Evolutionary conservation across 2,329 filamentous ascomycete species (phyloP).

Genomic region (Sarocladiaceae sp.): DNA sequence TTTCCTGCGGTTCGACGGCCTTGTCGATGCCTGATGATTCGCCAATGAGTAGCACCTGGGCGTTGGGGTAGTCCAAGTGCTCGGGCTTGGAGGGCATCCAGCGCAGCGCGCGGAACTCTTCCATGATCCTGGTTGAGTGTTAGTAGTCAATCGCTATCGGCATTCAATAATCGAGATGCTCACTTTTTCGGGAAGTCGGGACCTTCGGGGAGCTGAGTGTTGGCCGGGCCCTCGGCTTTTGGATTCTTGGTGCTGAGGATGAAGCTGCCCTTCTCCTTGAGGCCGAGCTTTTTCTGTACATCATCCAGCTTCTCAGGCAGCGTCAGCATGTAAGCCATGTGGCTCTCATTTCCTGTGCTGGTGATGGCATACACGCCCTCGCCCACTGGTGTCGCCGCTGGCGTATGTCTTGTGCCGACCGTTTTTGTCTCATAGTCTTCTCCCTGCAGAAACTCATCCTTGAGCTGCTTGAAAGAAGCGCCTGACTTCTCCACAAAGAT

Average conservation of each 20-base stretch:
- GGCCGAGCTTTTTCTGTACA: constrained; percentile 68
- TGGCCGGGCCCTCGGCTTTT: constrained; percentile 56
- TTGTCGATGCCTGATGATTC: constrained; percentile 52
- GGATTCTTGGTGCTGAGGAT: constrained; percentile 78
- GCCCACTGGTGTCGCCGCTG: constrained; percentile 67
- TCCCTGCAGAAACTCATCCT: constrained; percentile 61
- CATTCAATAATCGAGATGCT: constrained; percentile 19
- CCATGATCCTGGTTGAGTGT: constrained; percentile 46
- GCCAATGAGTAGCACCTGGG: constrained; percentile 75
- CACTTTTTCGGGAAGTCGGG: constrained; percentile 67
- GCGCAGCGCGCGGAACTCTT: constrained; percentile 65
- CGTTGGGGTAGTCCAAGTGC: constrained; percentile 66
- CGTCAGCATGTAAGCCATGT: constrained; percentile 75
- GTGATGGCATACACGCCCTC: constrained; percentile 84
- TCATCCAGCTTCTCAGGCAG: constrained; percentile 63
- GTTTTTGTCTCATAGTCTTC: constrained; percentile 73
- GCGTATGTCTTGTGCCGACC: constrained; percentile 57
- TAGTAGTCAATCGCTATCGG: background rate
- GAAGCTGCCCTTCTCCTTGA: constrained; percentile 68
- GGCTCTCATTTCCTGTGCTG: constrained; percentile 62
- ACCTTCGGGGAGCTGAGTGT: constrained; percentile 54
- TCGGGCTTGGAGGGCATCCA: constrained; percentile 71
- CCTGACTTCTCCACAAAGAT: constrained; percentile 74
- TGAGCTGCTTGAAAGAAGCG: constrained; percentile 60
- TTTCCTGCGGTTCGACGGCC: constrained; percentile 49